Conservation (phyloP, 164 flowering plant species). For the Saururus chinensis region DNA sequence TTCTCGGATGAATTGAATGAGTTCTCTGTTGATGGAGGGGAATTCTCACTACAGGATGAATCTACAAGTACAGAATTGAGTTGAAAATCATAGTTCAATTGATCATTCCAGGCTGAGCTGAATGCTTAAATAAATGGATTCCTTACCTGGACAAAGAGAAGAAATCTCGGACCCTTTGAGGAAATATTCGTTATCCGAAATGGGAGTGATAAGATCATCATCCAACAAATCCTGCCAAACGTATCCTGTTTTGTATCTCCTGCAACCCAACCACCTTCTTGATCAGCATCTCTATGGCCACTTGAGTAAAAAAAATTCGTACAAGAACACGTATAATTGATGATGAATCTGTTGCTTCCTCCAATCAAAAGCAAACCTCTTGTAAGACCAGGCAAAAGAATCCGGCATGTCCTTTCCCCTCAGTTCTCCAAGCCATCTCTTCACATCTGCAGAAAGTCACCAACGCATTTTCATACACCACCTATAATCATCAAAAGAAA, state of each 20-base stretch:
- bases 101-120: too few relatives aligned
- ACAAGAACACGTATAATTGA: background rate
- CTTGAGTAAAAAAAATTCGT: background rate
- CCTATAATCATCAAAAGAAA: too few relatives aligned
- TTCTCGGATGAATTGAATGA: background rate
- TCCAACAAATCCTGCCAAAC: constrained; percentile 75
- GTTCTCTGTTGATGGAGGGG: background rate
- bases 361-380: constrained; percentile 27
- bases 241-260: constrained; percentile 57
- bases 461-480: background rate
- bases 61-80: background rate
- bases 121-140: too few relatives aligned
- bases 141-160: constrained; percentile 1
- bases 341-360: background rate
- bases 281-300: background rate
- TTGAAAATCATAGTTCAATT: too few relatives aligned
- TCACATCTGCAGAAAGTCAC: constrained; percentile 35
- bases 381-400: constrained; percentile 81
- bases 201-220: constrained; percentile 61
- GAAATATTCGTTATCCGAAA: constrained; percentile 58
- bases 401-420: constrained; percentile 74
- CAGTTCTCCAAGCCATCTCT: constrained; percentile 71
- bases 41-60: background rate
- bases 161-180: constrained; percentile 54
- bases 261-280: constrained; percentile 12